Evolutionary conservation across 1,284 basidiomycete species (phyloP).

Genomic region (Rhizoctonia solani): DNA sequence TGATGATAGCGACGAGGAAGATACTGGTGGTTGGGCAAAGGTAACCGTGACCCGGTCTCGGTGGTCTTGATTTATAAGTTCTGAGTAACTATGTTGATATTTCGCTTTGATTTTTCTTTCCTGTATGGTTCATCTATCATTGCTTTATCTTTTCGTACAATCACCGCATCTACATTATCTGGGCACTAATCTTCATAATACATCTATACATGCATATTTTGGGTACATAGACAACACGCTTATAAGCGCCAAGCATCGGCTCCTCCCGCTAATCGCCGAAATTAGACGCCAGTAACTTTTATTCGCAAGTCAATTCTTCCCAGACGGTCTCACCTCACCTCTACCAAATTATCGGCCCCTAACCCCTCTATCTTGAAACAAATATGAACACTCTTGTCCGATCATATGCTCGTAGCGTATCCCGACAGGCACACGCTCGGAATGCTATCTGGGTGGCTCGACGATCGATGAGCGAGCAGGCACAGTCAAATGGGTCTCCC

Average conservation of each 20-base stretch:
- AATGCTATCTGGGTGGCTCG: background rate
- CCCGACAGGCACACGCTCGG: slow-evolving; percentile 15
- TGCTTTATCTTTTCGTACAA: slow-evolving; percentile 6
- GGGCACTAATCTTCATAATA: background rate
- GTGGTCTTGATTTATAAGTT: slow-evolving; percentile 14
- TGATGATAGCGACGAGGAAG: slow-evolving; percentile 36
- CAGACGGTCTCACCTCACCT: background rate
- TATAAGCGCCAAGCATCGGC: background rate
- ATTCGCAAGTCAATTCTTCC: slow-evolving; percentile 2
- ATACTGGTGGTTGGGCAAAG: slow-evolving; percentile 36
- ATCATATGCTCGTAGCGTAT: slow-evolving; percentile 21
- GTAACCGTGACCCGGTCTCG: slow-evolving; percentile 35
- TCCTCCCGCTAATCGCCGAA: background rate
- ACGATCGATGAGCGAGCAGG: slow-evolving; percentile 23
- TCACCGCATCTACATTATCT: slow-evolving; percentile 15
- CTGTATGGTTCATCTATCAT: background rate
- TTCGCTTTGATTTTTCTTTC: background rate
- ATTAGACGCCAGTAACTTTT: slow-evolving; percentile 1
- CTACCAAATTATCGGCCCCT: background rate
- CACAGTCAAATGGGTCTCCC: slow-evolving; percentile 7
- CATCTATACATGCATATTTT: background rate
- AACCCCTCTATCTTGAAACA: background rate
- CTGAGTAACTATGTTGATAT: background rate
- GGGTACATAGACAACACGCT: background rate
- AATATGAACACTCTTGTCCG: slow-evolving; percentile 22